phyloP scores from a whole-genome alignment of 176 grass and related monocot genomes.

The Urochloa ruziziensis region DNA sequence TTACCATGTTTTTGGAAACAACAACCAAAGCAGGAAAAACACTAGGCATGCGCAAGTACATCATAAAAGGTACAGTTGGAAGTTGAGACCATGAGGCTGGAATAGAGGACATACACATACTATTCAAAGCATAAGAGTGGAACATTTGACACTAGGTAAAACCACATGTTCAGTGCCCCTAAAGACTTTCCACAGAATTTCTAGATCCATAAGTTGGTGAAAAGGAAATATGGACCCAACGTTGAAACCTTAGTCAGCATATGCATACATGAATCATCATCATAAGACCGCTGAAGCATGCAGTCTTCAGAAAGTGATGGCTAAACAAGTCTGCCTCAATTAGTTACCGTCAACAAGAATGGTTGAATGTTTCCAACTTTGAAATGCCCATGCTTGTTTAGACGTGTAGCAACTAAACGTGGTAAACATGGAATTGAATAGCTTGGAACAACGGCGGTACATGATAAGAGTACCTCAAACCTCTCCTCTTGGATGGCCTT shows the following conservation, averaged over 20 bases:
- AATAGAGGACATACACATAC: not conserved
- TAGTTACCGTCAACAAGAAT: not conserved
- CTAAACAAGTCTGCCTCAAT: not conserved
- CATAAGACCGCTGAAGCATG: not conserved
- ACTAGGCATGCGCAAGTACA: no score
- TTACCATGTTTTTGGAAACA: no score
- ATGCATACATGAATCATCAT: not conserved
- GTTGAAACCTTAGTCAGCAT: not conserved
- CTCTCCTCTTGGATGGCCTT: constrained; percentile 66
- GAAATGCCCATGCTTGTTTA: not conserved
- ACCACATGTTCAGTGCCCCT: not conserved
- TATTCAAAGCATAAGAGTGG: not conserved
- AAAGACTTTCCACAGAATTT: not conserved
- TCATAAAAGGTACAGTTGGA: not conserved
- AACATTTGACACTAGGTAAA: not conserved
- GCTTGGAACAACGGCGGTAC: not conserved
- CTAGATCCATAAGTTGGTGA: not conserved
- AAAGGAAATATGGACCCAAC: not conserved
- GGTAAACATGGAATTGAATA: not conserved
- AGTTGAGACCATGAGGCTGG: constrained; percentile 1
- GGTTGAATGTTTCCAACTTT: not conserved
- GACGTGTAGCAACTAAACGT: not conserved
- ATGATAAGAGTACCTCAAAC: constrained; percentile 53
- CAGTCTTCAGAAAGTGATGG: not conserved
- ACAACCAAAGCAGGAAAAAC: no score